Base-by-base conservation (phyloP, 2,329 filamentous ascomycete species). In the Byssochlamys sp. region DNA sequence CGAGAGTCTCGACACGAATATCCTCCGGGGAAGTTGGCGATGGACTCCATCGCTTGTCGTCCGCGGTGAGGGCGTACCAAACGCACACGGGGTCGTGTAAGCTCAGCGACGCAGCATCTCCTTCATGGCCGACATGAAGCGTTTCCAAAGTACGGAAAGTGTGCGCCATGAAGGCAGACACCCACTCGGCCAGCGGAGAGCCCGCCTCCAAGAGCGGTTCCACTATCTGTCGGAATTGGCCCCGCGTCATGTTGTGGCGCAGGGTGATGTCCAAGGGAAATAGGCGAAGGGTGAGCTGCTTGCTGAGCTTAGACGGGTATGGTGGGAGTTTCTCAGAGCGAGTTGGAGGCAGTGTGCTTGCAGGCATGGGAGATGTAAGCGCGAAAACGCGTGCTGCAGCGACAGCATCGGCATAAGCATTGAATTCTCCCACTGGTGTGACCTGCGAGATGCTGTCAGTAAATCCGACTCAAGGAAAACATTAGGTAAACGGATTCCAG, bases 401-500 rank as follows among this genome's bases (percentile, higher is more conserved):
- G 48, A 89, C 81, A 24, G 88, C 80, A 71, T 99, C 95, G 58
- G 94, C 91, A 68, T 90, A 95, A 58, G 88, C 88, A 78, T 99
- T 99, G 82, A 99, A 99, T 72, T 99, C 94, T 61, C 89, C 90
- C 11, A 87, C 83, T 1, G 94, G 92, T 0, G 83, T 86, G 63
- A 86, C 81, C 72, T 74, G 27, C 27, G 28, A 19, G 10, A 53
- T 54, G 14, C 28, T 26, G 14, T 56, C 14, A 27, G 53, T 33
- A 11, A 55, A 29, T 19, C 27, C 3, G 39, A 6, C n/a, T 45
- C n/a, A 24, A 24, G 19, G 12, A 25, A 33, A 4, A 24, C 2
- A 11, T 52, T 29, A 5, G 50, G 29, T 52, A 84, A 86, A 67
- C 54, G 12, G 2, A 19, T 56, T n/a, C 6, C 31, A 11, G 4